Conservation (phyloP, 2,329 filamentous ascomycete species). For the Zelopaecilomyces penicillatus region DNA sequence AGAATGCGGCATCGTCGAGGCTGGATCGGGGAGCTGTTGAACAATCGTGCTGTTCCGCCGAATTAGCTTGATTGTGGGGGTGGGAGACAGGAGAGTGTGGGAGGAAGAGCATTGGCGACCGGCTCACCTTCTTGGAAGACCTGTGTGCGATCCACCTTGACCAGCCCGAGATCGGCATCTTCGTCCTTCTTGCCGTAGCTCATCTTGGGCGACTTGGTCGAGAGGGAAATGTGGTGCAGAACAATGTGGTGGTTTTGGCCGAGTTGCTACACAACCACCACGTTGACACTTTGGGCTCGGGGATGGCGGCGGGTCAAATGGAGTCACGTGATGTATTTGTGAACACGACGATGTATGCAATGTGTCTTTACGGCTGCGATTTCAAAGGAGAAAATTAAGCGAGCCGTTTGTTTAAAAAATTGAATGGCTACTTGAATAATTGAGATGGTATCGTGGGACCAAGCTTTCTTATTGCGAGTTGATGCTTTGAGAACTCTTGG, state of each 20-base stretch:
- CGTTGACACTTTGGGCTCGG: slow-evolving; percentile 28
- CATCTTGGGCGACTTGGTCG: slow-evolving; percentile 53
- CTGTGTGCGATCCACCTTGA: slow-evolving; percentile 95
- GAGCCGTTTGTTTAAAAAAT: too few relatives aligned
- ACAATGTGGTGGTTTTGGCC: slow-evolving; percentile 26
- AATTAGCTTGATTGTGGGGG: slow-evolving; percentile 27
- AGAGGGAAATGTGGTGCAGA: slow-evolving; percentile 21
- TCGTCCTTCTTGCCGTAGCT: slow-evolving; percentile 99
- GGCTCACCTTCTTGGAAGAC: slow-evolving; percentile 94
- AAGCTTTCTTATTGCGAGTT: too few relatives aligned
- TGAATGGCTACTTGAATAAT: too few relatives aligned
- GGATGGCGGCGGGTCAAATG: slow-evolving; percentile 20
- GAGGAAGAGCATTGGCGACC: slow-evolving; percentile 5
- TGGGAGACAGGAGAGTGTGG: slow-evolving; percentile 19
- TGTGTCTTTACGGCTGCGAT: too few relatives aligned
- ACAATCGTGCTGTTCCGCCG: slow-evolving; percentile 67
- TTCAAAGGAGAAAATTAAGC: too few relatives aligned
- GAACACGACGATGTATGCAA: neutral
- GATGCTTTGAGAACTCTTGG: too few relatives aligned
- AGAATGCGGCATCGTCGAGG: slow-evolving; percentile 96
- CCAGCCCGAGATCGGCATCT: slow-evolving; percentile 85
- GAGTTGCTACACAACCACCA: slow-evolving; percentile 28
- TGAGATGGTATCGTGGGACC: too few relatives aligned
- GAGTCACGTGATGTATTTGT: slow-evolving; percentile 24
- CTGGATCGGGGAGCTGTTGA: slow-evolving; percentile 95